phyloP scores from a whole-genome alignment of 768 basidiomycete species.

The Dioszegia crocea region DNA sequence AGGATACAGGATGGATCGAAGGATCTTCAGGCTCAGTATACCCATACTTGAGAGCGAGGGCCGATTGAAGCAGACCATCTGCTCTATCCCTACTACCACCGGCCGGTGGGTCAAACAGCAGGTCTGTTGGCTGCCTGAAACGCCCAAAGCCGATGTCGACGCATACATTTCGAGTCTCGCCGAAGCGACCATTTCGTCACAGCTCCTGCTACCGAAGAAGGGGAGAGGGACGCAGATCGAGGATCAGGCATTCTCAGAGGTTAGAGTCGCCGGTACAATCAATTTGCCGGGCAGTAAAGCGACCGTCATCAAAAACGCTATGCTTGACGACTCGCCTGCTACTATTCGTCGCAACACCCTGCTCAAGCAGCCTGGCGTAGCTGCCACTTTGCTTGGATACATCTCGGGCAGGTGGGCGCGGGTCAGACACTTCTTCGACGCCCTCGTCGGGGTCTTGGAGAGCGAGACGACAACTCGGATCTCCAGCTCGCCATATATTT shows the following conservation, averaged over 20 bases:
- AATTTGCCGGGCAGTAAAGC: constrained; percentile 16
- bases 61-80: constrained; percentile 66
- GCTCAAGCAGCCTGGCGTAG: constrained; percentile 64
- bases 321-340: background rate
- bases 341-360: constrained; percentile 20
- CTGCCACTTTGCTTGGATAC: constrained; percentile 72
- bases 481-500: constrained; percentile 58
- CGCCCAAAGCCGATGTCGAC: constrained; percentile 58
- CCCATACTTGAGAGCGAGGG: constrained; percentile 63
- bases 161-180: constrained; percentile 55
- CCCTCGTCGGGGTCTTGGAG: constrained; percentile 21
- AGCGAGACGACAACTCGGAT: constrained; percentile 53
- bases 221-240: constrained; percentile 48
- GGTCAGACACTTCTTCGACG: constrained; percentile 51
- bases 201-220: constrained; percentile 41
- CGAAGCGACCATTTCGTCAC: constrained; percentile 4
- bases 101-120: constrained; percentile 61
- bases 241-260: constrained; percentile 20
- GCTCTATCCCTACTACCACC: constrained; percentile 60
- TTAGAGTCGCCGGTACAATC: constrained; percentile 50
- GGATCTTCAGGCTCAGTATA: constrained; percentile 63
- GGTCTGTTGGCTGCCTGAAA: constrained; percentile 64
- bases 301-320: background rate
- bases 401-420: constrained; percentile 65
- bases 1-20: constrained; percentile 42